phyloP scores from a whole-genome alignment of 2,329 filamentous ascomycete genomes.

The Stemphylium beticola region DNA sequence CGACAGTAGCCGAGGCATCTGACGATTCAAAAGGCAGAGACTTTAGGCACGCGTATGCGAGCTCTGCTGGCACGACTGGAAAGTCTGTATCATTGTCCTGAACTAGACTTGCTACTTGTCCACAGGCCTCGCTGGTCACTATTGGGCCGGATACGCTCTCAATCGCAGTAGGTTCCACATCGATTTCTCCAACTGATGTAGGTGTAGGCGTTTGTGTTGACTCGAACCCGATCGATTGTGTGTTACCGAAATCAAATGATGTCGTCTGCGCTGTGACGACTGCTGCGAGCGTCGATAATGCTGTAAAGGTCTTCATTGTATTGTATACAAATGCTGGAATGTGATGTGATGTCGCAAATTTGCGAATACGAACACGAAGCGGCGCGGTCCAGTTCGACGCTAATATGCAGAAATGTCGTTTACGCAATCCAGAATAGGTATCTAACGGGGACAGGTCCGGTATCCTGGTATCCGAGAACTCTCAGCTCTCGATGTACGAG shows the following conservation, averaged over 20 bases:
- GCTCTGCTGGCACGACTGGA: conserved; percentile 40
- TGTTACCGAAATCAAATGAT: conserved; percentile 12
- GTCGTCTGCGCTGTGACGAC: conserved; percentile 8
- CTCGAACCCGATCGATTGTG: conserved; percentile 8
- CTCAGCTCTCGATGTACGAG: background rate
- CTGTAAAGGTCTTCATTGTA: conserved; percentile 8
- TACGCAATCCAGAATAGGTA: background rate
- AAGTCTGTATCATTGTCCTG: conserved; percentile 10
- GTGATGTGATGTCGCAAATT: background rate
- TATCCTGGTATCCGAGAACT: background rate
- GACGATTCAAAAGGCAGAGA: conserved; percentile 42
- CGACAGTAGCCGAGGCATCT: conserved; percentile 36
- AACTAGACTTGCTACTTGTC: conserved; percentile 31
- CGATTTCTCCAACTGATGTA: conserved; percentile 28
- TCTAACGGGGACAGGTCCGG: background rate
- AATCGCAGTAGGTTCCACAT: conserved; percentile 33
- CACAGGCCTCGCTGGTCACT: conserved; percentile 38
- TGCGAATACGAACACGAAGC: background rate
- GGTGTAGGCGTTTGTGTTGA: conserved; percentile 10
- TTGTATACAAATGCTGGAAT: background rate
- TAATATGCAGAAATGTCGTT: background rate
- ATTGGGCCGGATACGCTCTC: conserved; percentile 38
- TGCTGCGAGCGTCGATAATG: conserved; percentile 6
- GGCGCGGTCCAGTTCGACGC: background rate
- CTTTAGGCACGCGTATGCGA: conserved; percentile 46